Evolutionary conservation across 225 moss, liverwort and hornwort genomes (phyloP).

Genomic region (Marchantia polymorpha): DNA sequence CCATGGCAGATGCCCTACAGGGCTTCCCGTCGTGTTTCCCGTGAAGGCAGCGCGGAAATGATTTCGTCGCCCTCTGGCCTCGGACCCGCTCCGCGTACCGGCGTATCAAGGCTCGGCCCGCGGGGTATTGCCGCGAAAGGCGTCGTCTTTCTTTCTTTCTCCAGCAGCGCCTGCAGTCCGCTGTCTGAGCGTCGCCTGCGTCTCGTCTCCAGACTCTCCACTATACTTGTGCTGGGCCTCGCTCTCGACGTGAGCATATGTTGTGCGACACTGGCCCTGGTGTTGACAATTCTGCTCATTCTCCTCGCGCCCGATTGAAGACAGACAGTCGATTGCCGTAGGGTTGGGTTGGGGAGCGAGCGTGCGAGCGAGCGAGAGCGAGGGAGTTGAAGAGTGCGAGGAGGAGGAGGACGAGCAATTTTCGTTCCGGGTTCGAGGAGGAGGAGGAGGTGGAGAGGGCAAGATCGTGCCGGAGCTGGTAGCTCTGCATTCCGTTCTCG

Average conservation of each 20-base stretch:
- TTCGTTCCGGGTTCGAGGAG: neutral
- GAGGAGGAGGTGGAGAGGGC: neutral
- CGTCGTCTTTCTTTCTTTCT: slow-evolving; percentile 18
- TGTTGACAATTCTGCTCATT: slow-evolving; percentile 21
- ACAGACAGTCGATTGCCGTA: neutral
- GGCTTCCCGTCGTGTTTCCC: slow-evolving; percentile 33
- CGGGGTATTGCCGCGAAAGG: neutral
- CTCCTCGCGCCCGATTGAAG: neutral
- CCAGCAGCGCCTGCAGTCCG: slow-evolving; percentile 1
- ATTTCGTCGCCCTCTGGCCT: slow-evolving; percentile 6
- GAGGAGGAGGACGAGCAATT: neutral
- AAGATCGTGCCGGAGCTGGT: slow-evolving; percentile 17
- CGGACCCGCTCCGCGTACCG: neutral
- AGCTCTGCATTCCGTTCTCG: slow-evolving; percentile 9
- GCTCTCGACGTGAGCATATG: neutral
- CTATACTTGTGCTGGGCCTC: slow-evolving; percentile 7
- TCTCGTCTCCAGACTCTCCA: slow-evolving; percentile 5
- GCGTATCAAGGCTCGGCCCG: slow-evolving; percentile 17
- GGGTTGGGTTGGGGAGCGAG: neutral
- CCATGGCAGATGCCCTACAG: slow-evolving; percentile 7
- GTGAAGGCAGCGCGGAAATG: slow-evolving; percentile 29
- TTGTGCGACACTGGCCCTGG: neutral
- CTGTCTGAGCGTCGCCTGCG: neutral
- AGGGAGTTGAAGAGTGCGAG: neutral
- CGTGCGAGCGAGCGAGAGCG: neutral